A percentile compares a stretch with the other conserved stretches of the same genome.
Evolutionary conservation across 1,139 yeast genomes (phyloP).

Genomic region (Geotrichum armillariae): DNA sequence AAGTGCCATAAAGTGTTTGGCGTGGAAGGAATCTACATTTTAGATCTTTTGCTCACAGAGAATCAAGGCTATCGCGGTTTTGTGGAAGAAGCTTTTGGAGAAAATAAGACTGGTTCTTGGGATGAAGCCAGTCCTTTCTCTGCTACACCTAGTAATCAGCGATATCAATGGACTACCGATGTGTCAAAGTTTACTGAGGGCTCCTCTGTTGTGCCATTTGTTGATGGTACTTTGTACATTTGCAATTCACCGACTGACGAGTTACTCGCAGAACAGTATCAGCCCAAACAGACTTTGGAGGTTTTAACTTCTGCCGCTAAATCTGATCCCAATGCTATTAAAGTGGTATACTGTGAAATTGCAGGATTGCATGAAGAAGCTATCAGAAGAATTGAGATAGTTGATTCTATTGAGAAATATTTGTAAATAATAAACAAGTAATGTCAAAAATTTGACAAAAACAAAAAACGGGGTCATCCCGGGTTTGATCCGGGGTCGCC

Average conservation of each 20-base stretch:
- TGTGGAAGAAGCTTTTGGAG: constrained; percentile 49
- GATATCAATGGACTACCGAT: constrained; percentile 14
- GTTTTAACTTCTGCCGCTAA: constrained; percentile 24
- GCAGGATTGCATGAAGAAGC: constrained; percentile 39
- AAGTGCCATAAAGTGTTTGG: constrained; percentile 36
- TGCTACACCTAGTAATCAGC: background rate
- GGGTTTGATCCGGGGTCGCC: constrained; percentile 25
- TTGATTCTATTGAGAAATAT: constrained; percentile 19
- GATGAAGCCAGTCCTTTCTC: constrained; percentile 32
- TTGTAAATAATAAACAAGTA: background rate
- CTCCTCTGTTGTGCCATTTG: constrained; percentile 8
- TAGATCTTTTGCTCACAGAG: constrained; percentile 44
- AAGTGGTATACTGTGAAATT: constrained; percentile 23
- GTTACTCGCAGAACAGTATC: constrained; percentile 35
- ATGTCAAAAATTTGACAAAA: background rate
- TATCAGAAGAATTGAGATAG: constrained; percentile 16
- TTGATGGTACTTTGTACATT: constrained; percentile 28
- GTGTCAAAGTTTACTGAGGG: background rate
- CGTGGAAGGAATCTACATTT: constrained; percentile 55
- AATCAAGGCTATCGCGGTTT: constrained; percentile 48
- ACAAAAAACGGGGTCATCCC: constrained; percentile 21
- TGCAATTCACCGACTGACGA: constrained; percentile 44
- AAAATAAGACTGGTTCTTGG: constrained; percentile 33
- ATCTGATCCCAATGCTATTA: constrained; percentile 3
- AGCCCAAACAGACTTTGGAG: constrained; percentile 33